Evolutionary conservation across 2,329 filamentous ascomycete species (phyloP).

Genomic region (Bipolaris sorokiniana): DNA sequence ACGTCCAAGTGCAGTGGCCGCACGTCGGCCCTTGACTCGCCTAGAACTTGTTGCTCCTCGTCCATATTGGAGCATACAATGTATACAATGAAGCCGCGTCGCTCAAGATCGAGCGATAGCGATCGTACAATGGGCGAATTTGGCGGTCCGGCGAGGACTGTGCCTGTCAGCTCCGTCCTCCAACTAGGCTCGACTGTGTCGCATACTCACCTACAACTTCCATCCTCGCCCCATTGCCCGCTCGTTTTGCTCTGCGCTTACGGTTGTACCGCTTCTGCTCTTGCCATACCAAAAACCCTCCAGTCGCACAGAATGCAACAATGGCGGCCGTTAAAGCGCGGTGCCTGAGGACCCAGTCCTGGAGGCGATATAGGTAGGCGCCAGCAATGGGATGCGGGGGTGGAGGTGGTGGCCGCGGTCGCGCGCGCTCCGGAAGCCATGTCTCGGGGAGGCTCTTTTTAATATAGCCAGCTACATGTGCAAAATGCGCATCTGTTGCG

Average conservation of each 20-base stretch:
- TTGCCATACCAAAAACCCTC: slow-evolving; percentile 62
- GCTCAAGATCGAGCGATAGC: slow-evolving; percentile 83
- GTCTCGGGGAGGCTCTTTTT: slow-evolving; percentile 70
- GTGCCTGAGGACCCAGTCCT: slow-evolving; percentile 75
- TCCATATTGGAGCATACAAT: slow-evolving; percentile 84
- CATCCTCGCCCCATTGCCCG: slow-evolving; percentile 80
- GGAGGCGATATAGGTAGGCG: slow-evolving; percentile 62
- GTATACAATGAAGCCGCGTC: slow-evolving; percentile 91
- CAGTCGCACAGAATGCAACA: slow-evolving; percentile 72
- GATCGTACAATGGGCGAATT: slow-evolving; percentile 83
- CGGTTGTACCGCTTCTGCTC: slow-evolving; percentile 65
- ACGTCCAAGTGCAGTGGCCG: slow-evolving; percentile 82
- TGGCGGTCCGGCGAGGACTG: slow-evolving; percentile 86
- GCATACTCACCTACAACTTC: slow-evolving; percentile 70
- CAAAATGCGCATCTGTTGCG: slow-evolving; percentile 80
- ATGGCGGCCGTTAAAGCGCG: slow-evolving; percentile 75
- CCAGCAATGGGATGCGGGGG: slow-evolving; percentile 52
- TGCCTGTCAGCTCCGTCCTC: slow-evolving; percentile 27
- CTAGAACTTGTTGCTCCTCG: slow-evolving; percentile 79
- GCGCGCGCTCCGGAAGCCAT: slow-evolving; percentile 76
- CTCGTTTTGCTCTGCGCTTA: slow-evolving; percentile 77
- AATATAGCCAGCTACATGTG: slow-evolving; percentile 72
- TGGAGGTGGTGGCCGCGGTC: slow-evolving; percentile 60
- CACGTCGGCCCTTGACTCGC: slow-evolving; percentile 80
- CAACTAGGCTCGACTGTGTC: not conserved